Evolutionary conservation across 768 basidiomycete species (phyloP).

Genomic region (Inosperma sp.): DNA sequence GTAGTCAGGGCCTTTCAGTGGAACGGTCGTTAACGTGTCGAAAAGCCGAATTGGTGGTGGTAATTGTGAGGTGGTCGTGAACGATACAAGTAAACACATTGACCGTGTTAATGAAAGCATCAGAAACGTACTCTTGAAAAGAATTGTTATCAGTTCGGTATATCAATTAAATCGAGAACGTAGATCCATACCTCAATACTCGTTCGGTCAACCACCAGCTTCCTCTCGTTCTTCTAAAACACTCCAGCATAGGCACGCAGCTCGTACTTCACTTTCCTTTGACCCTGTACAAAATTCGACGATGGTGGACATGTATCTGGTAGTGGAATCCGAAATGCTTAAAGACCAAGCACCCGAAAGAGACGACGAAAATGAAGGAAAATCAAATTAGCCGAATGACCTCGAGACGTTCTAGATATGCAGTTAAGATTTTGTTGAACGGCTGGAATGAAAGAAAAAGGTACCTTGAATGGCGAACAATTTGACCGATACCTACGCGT

Average conservation of each 20-base stretch:
- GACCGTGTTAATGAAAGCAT: slow-evolving; percentile 56
- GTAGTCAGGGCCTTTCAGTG: slow-evolving; percentile 73
- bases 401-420: slow-evolving; percentile 65
- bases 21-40: slow-evolving; percentile 63
- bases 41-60: slow-evolving; percentile 46
- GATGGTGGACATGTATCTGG: slow-evolving; percentile 65
- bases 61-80: slow-evolving; percentile 25
- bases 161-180: slow-evolving; percentile 9
- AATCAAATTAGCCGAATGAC: slow-evolving; percentile 75
- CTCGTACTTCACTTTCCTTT: slow-evolving; percentile 69
- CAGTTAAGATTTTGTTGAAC: slow-evolving; percentile 8
- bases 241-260: slow-evolving; percentile 68
- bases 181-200: slow-evolving; percentile 49
- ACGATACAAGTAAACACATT: slow-evolving; percentile 48
- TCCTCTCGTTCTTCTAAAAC: slow-evolving; percentile 68
- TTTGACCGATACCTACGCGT: too few species aligned
- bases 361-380: slow-evolving; percentile 66
- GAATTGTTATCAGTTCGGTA: slow-evolving; percentile 3
- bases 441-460: slow-evolving; percentile 11
- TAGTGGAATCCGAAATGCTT: slow-evolving; percentile 74
- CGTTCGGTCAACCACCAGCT: slow-evolving; percentile 58
- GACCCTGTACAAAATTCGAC: slow-evolving; percentile 62
- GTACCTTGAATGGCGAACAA: slow-evolving; percentile 69
- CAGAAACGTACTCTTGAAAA: slow-evolving; percentile 59
- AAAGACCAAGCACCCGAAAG: slow-evolving; percentile 80